Evolutionary conservation across 768 basidiomycete species (phyloP).

Genomic region (Dacryopinax spathularia): DNA sequence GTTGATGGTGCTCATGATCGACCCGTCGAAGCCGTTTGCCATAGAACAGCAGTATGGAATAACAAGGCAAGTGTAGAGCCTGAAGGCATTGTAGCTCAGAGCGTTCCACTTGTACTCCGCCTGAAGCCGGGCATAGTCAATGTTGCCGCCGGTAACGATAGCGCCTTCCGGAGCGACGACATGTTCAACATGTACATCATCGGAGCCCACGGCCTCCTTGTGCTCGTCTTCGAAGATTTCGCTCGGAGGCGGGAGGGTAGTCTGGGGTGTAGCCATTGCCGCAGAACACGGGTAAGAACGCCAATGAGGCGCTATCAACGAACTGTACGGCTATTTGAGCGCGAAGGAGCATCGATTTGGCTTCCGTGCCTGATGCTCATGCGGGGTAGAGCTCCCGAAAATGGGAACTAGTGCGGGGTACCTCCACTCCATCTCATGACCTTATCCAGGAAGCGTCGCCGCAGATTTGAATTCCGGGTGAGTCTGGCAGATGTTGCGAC

Average conservation of each 20-base stretch:
- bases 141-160: background rate
- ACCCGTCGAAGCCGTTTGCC: conserved; percentile 14
- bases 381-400: background rate
- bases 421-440: conserved; percentile 2
- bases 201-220: background rate
- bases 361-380: background rate
- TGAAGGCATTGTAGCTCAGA: background rate
- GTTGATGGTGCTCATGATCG: conserved; percentile 2
- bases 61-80: conserved; percentile 18
- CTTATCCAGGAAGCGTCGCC: no score
- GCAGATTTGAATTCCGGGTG: no score
- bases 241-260: background rate
- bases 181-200: background rate
- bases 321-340: background rate
- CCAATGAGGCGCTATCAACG: background rate
- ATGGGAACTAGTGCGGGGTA: background rate
- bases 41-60: conserved; percentile 20
- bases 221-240: background rate
- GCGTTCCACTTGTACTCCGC: background rate
- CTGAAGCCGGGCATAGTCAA: background rate
- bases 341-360: background rate
- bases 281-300: background rate
- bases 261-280: background rate
- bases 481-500: no score
- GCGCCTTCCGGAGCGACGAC: background rate